Conservation (phyloP, 2,329 filamentous ascomycete species). For the Penicillium sumatraense region DNA sequence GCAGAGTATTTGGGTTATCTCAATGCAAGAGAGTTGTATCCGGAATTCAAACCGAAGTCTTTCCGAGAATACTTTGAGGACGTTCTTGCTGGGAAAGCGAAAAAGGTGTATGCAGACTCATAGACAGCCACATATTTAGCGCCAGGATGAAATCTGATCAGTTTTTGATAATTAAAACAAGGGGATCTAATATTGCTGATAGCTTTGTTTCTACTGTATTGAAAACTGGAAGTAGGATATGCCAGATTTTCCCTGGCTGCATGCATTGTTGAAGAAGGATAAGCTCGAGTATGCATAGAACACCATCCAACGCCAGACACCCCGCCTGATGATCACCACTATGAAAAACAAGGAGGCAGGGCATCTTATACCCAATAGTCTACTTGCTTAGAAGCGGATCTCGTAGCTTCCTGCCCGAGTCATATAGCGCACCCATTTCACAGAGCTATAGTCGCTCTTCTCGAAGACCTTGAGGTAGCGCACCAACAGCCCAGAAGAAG, state of each 20-base stretch:
- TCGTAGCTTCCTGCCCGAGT: conserved; percentile 97
- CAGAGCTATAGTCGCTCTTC: conserved; percentile 97
- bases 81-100: conserved; percentile 39
- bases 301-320: conserved; percentile 34
- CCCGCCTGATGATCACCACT: conserved; percentile 28
- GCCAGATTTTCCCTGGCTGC: background rate
- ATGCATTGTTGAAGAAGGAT: conserved; percentile 4
- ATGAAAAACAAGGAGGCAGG: conserved; percentile 7
- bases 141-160: too few species aligned
- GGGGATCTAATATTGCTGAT: too few species aligned
- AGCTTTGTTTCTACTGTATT: too few species aligned
- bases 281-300: conserved; percentile 16
- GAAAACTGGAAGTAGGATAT: too few species aligned
- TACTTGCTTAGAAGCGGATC: conserved; percentile 62
- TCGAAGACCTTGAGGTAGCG: conserved; percentile 98
- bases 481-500: conserved; percentile 87
- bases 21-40: conserved; percentile 54
- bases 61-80: conserved; percentile 41
- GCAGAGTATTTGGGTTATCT: conserved; percentile 59
- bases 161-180: too few species aligned
- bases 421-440: conserved; percentile 99
- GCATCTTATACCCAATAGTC: background rate
- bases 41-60: conserved; percentile 44
- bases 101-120: conserved; percentile 5
- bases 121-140: too few species aligned